Conservation (phyloP, 2,329 filamentous ascomycete species). For the Neonectria coccinea region DNA sequence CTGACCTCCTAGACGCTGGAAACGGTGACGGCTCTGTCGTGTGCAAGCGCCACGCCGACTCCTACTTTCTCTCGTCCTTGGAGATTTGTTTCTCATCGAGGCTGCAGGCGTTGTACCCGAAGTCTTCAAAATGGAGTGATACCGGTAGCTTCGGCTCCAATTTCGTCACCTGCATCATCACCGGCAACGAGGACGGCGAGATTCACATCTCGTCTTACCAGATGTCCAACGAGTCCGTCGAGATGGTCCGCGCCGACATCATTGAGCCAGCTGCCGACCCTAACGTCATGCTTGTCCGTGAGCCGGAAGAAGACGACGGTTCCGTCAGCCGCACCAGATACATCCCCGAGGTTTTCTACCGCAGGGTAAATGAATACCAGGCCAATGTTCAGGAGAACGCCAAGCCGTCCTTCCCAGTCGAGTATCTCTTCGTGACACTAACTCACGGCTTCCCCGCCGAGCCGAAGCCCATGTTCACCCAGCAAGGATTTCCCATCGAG, state of each 20-base stretch:
- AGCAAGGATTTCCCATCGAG: conserved; percentile 85
- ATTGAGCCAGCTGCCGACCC: conserved; percentile 96
- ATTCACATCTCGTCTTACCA: conserved; percentile 94
- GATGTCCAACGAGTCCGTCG: conserved; percentile 92
- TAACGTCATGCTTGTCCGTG: conserved; percentile 91
- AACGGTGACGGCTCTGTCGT: conserved; percentile 85
- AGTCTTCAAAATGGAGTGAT: conserved; percentile 96
- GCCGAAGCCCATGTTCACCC: conserved; percentile 80
- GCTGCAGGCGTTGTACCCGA: conserved; percentile 88
- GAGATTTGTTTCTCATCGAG: conserved; percentile 91
- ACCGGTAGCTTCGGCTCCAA: conserved; percentile 94
- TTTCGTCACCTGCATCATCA: conserved; percentile 95
- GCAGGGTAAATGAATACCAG: conserved; percentile 94
- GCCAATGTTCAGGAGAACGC: conserved; percentile 97
- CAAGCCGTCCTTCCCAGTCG: conserved; percentile 94
- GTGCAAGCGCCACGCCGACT: conserved; percentile 96
- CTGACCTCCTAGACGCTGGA: conserved; percentile 87
- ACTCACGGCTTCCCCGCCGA: conserved; percentile 94
- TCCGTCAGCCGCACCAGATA: conserved; percentile 79
- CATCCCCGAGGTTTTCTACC: conserved; percentile 97
- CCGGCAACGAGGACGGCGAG: conserved; percentile 89
- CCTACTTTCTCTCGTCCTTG: conserved; percentile 91
- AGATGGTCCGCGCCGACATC: conserved; percentile 96
- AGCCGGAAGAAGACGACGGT: conserved; percentile 86
- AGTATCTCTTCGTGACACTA: conserved; percentile 94